Evolutionary conservation across 202 grass and related monocot genomes (phyloP), one percentile per base, ranked within the genome.

Genomic region (Carex sylvatica): DNA sequence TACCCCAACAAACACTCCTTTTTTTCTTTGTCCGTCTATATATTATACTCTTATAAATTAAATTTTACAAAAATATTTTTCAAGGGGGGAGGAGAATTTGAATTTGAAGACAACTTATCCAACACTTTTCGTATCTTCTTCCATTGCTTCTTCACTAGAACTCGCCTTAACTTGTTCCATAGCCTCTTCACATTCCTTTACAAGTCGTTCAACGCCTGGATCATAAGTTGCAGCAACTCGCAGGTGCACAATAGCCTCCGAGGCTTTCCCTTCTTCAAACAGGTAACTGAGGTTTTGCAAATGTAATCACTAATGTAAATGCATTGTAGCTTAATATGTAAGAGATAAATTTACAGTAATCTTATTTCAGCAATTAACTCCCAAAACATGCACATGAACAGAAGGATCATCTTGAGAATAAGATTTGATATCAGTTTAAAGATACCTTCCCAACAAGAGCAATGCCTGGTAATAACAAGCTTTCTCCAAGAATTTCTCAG

Each of bases 161-260:
- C 38, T 18, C 9, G 60, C n/a, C n/a, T 46, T 16, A 33, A 65
- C 19, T 61, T 87, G 53, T 53, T 87, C 78, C 65, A 80, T 81
- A 63, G 64, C 72, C 31, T 92, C 90, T 77, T 94, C 90, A 1
- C 92, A 94, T 86, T 97, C 84, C 75, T 90, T 91, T 12, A 92
- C n/a, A 79, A 84, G 80, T 38, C 44, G 85, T 75, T 86, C 67
- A 70, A 82, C 74, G 31, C 33, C 52, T 56, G 94, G 94, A 87
- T 97, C 94, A 76, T 97, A 97, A 82, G 85, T 77, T 60, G 74
- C 83, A 68, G 79, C 94, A 61, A 83, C 87, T 19, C 65, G 81
- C 67, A 97, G 62, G 49, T 94, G 89, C 54, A 92, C 90, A 11
- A 69, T 77, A 86, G 94, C 94, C 80, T 97, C 94, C 9, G 92